phyloP scores from a whole-genome alignment of 78 protist genomes.

The Dictyostelium purpureum region DNA sequence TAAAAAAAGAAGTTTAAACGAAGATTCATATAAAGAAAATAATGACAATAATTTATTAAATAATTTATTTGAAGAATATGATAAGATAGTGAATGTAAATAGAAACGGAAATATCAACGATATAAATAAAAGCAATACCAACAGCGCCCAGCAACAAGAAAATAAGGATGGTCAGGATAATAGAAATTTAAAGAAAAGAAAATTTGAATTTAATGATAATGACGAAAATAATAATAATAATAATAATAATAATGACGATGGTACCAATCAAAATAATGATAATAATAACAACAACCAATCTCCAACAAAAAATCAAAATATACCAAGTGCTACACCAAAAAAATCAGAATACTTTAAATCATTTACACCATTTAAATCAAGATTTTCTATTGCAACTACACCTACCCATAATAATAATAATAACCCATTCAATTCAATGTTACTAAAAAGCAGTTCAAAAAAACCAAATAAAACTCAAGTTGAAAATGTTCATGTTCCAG shows the following conservation, averaged over 20 bases:
- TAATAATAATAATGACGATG: too few relatives aligned
- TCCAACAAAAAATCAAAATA: background rate
- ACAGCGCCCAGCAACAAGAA: too few relatives aligned
- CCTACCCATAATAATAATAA: background rate
- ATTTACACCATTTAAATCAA: conserved; percentile 45
- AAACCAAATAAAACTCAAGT: conserved; percentile 26
- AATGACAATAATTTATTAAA: background rate
- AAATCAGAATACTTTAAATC: background rate
- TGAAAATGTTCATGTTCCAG: conserved; percentile 30
- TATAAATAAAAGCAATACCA: too few relatives aligned
- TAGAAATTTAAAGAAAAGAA: too few relatives aligned
- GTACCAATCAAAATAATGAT: background rate
- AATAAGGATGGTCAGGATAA: too few relatives aligned
- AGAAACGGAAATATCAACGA: too few relatives aligned
- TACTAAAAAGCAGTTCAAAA: background rate
- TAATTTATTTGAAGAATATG: background rate
- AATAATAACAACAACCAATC: background rate
- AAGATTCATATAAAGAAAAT: background rate
- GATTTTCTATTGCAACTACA: too few relatives aligned
- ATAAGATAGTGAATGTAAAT: too few relatives aligned
- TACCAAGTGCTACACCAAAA: background rate
- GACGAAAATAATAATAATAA: background rate
- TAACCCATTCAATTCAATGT: background rate
- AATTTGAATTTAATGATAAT: too few relatives aligned
- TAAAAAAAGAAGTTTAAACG: background rate